Conservation (phyloP, 495 filamentous ascomycete species). For the Penicillium diatomitis region DNA sequence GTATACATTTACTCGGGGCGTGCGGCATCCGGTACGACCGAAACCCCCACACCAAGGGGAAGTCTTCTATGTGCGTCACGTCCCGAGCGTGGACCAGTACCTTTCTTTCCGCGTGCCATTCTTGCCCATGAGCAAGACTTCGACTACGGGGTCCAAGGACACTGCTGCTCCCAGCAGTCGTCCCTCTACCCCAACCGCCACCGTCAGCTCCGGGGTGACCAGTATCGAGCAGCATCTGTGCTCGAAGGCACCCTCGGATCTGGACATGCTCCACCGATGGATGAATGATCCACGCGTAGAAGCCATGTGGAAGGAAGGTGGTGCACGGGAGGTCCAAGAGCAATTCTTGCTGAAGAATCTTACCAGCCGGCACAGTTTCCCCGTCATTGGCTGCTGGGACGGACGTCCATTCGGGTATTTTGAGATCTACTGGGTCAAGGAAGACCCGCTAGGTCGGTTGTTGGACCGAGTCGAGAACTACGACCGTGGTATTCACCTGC, state of each 20-base stretch:
- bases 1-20: conserved; percentile 66
- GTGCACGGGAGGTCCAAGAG: conserved; percentile 53
- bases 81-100: conserved; percentile 74
- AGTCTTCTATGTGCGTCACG: conserved; percentile 79
- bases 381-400: conserved; percentile 88
- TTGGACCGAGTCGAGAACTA: conserved; percentile 63
- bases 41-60: conserved; percentile 85
- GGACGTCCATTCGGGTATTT: conserved; percentile 95
- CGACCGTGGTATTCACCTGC: conserved; percentile 78
- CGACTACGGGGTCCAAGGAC: neutral
- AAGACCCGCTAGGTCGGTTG: conserved; percentile 66
- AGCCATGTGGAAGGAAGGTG: conserved; percentile 68
- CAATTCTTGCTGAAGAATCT: conserved; percentile 59
- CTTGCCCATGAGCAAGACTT: conserved; percentile 20
- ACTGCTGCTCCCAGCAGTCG: conserved; percentile 1
- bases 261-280: conserved; percentile 77
- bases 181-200: conserved; percentile 13
- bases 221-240: conserved; percentile 21
- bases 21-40: conserved; percentile 80
- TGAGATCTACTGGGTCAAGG: conserved; percentile 98
- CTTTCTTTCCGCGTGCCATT: conserved; percentile 77
- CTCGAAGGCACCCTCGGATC: conserved; percentile 44
- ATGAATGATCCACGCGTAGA: conserved; percentile 81
- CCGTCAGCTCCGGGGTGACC: conserved; percentile 19
- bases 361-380: conserved; percentile 66